A percentile compares a stretch with the other conserved stretches of the same genome.
Evolutionary conservation across 148 eudicot genomes (phyloP).

Genomic region (Silene uniflora): DNA sequence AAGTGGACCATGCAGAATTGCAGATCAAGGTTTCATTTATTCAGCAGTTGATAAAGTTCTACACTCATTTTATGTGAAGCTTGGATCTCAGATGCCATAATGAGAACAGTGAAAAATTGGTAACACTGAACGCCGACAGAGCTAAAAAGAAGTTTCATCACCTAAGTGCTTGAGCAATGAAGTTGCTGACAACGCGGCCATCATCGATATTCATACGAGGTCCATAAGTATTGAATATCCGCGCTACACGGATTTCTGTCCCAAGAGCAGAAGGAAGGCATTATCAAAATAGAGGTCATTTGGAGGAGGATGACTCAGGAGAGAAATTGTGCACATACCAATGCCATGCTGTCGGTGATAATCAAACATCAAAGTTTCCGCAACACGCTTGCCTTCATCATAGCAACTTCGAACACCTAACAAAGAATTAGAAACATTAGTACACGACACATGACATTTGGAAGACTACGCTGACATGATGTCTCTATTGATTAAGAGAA

Average conservation of each 20-base stretch:
- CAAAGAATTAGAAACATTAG: conserved; percentile 8
- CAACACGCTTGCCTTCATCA: conserved; percentile 99
- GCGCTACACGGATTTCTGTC: conserved; percentile 90
- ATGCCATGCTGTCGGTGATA: conserved; percentile 99
- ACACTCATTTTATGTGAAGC: too few relatives aligned
- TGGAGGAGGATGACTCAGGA: neutral
- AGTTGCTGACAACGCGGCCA: conserved; percentile 98
- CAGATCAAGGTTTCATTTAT: too few relatives aligned
- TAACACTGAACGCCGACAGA: neutral
- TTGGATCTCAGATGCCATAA: neutral
- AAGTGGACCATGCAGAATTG: too few relatives aligned
- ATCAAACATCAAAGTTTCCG: conserved; percentile 99
- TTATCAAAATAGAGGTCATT: neutral
- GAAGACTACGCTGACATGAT: neutral
- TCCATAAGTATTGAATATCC: conserved; percentile 98
- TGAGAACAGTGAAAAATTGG: neutral
- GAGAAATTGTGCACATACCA: conserved; percentile 34
- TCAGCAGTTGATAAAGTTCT: too few relatives aligned
- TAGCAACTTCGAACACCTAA: conserved; percentile 96
- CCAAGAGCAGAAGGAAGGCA: conserved; percentile 5
- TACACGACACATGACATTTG: neutral
- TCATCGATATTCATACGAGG: conserved; percentile 99
- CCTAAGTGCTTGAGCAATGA: conserved; percentile 98
- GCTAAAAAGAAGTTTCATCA: conserved; percentile 23
- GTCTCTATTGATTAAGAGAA: neutral